Evolutionary conservation across 1,284 basidiomycete genomes (phyloP).

Genomic region (Ceratobasidium sp.): DNA sequence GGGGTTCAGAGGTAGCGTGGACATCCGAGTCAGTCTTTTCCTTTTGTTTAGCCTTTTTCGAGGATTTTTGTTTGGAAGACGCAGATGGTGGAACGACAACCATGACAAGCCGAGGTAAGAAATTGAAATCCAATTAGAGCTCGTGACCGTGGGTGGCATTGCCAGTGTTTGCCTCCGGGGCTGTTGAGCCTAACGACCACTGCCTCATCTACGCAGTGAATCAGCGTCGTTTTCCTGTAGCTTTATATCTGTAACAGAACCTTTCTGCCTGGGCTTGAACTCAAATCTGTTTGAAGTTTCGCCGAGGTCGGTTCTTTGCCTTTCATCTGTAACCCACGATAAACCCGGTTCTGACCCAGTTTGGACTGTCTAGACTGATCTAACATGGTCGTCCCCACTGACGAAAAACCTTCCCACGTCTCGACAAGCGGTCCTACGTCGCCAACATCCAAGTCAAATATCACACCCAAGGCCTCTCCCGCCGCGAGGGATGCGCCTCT

Average conservation of each 20-base stretch:
- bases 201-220: not conserved
- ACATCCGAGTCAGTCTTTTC: not conserved
- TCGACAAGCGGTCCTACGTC: constrained; percentile 17
- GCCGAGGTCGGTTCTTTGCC: constrained; percentile 2
- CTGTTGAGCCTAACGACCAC: constrained; percentile 30
- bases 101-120: constrained; percentile 29
- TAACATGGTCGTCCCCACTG: constrained; percentile 31
- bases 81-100: constrained; percentile 11
- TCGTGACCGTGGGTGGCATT: constrained; percentile 25
- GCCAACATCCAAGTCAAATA: constrained; percentile 5
- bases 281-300: not conserved
- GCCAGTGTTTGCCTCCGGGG: constrained; percentile 36
- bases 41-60: constrained; percentile 1
- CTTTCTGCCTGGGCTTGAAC: not conserved
- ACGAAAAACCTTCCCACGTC: constrained; percentile 10
- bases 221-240: not conserved
- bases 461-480: constrained; percentile 35
- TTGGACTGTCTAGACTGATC: constrained; percentile 9
- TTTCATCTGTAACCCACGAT: not conserved
- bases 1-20: not conserved
- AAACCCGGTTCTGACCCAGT: constrained; percentile 4
- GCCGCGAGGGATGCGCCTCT: constrained; percentile 25
- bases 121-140: constrained; percentile 30
- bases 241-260: not conserved
- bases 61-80: not conserved